Base-by-base conservation (phyloP, 768 basidiomycete species). In the Pholiota conissans region DNA sequence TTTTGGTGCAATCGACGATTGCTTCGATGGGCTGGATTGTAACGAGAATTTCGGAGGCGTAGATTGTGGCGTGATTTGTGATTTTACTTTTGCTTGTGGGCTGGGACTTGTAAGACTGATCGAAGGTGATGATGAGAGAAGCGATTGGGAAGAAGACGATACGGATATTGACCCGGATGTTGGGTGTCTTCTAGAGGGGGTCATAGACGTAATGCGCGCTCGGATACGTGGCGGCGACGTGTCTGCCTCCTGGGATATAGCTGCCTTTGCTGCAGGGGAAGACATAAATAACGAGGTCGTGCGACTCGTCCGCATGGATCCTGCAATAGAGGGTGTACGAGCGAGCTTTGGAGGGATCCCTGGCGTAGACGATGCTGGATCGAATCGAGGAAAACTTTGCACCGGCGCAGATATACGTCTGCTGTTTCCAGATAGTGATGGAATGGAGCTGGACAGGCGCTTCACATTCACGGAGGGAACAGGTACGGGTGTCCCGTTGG, bases 401-500 rank as follows among this genome's bases (percentile, higher is more conserved):
- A 65, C 59, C 26, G 81, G 76, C 5, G 76, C 76, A 2, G 80
- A 78, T 35, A 72, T 72, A 16, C 76, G 72, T 16, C 76, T 72
- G 40, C 47, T 62, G 55, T 65, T 69, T 35, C 74, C 73, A 32
- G 72, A 57, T 3, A 75, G 63, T 28, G 75, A 71, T 7, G 79
- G 73, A 37, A 73, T 75, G 6, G 79, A 74, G 14, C 65, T 66
- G 2, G 75, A 72, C 54, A 74, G 51, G 22, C 75, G 72, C 63
- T 79, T 81, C 18, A 72, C 65, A 26, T 61, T 57, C 24, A 59
- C 57, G 24, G 65, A 60, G 1, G 63, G 61, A 22, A 61, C 48
- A 26, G 66, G 80, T 37, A 80, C 67, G 9, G 83, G 79, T 1
- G 80, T 81, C 29, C 79, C 79, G 65, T 83, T 83, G n/a, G 78